These are phyloP conservation scores for Eucalyptus regnans DNA, from an alignment of 345 rosid species.

Conservation along the genomic window DNA sequence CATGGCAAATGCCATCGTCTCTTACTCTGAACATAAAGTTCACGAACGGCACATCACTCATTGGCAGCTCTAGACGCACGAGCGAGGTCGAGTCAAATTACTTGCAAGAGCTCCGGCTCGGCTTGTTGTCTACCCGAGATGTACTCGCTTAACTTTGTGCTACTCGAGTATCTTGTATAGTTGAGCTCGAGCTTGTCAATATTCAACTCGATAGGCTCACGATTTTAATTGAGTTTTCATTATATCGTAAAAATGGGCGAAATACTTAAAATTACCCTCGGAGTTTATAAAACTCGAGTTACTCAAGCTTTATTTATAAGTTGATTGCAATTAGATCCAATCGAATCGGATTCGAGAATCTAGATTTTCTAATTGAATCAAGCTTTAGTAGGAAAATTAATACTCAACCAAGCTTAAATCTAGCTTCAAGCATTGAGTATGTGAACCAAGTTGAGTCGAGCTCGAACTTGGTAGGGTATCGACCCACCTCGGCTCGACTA, in stretches of 20 bases:
- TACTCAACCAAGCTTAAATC: not conserved
- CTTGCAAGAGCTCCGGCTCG: not conserved
- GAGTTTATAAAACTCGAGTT: not conserved
- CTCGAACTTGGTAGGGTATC: not conserved
- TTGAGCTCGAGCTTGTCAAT: not conserved
- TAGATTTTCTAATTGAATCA: not conserved
- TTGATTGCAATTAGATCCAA: not conserved
- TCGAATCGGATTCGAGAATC: not conserved
- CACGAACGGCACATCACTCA: not conserved
- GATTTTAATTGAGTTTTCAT: not conserved
- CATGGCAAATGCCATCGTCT: not conserved
- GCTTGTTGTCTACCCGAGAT: not conserved
- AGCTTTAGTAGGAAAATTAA: not conserved
- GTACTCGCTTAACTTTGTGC: not conserved
- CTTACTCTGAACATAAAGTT: not conserved
- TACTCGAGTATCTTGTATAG: not conserved
- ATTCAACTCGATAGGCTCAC: not conserved
- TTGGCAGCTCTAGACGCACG: not conserved
- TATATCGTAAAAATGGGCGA: accelerated
- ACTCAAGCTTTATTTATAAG: not conserved
- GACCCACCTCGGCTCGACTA: not conserved
- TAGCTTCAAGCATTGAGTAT: not conserved
- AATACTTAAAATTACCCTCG: not conserved
- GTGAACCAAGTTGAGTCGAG: not conserved
- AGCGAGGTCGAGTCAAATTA: not conserved